Percentiles rank a stretch among this genome's conserved stretches.
phyloP scores from a whole-genome alignment of 352 stramenopile species.

The Globisporangium spinosum region DNA sequence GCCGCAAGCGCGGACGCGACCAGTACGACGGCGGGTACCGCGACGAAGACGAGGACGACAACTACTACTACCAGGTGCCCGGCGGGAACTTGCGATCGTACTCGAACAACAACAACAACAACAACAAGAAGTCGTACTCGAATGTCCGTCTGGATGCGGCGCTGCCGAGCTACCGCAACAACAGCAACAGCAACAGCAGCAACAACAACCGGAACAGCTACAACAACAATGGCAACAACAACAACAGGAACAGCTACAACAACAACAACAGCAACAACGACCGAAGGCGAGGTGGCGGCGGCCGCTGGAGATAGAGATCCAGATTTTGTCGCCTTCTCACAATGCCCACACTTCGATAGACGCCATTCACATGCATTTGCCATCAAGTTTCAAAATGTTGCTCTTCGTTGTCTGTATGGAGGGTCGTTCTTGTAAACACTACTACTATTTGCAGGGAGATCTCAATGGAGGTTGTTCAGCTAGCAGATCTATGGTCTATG shows the following conservation, averaged over 20 bases:
- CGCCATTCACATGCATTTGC: not conserved
- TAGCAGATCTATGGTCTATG: conserved; percentile 10
- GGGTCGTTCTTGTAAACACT: not conserved
- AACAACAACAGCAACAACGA: conserved; percentile 20
- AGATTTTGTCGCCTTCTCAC: conserved; percentile 1
- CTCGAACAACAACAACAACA: conserved; percentile 8
- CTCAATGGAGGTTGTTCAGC: not conserved
- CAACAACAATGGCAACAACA: conserved; percentile 12
- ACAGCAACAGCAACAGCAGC: conserved; percentile 3
- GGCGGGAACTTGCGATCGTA: conserved; percentile 17
- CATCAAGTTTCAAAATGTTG: not conserved
- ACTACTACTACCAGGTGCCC: conserved; percentile 29
- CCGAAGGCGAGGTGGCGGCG: conserved; percentile 15
- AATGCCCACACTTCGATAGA: not conserved
- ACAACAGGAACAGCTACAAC: conserved; percentile 19
- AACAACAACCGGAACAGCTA: conserved; percentile 16
- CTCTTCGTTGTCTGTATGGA: not conserved
- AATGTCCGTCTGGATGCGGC: conserved; percentile 20
- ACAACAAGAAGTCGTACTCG: conserved; percentile 9
- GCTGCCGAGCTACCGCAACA: conserved; percentile 17
- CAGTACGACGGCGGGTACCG: conserved; percentile 42
- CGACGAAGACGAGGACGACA: conserved; percentile 33
- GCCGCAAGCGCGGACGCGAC: conserved; percentile 48
- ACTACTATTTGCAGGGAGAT: not conserved
- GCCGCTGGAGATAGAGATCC: conserved; percentile 17